These are phyloP conservation scores for Nakazawaea ambrosiae DNA, from an alignment of 805 yeast genomes.

Conservation along the genomic window DNA sequence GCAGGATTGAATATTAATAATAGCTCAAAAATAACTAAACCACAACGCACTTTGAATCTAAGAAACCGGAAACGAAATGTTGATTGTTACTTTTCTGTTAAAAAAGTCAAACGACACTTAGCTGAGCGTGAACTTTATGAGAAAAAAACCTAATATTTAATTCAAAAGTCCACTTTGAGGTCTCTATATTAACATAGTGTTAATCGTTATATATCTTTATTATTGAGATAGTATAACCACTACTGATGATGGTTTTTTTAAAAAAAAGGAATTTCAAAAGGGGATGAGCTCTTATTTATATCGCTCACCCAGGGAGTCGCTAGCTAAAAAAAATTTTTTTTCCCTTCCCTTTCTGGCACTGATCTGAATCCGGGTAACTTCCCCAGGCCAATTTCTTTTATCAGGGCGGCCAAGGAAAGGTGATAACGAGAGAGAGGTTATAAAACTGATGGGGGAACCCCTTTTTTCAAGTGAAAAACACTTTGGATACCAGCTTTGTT, in stretches of 20 bases:
- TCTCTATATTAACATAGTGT: constrained; percentile 33
- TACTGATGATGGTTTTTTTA: constrained; percentile 54
- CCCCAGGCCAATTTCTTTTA: too few relatives aligned
- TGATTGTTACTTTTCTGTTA: constrained; percentile 68
- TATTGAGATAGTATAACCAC: constrained; percentile 71
- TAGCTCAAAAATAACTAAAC: constrained; percentile 27
- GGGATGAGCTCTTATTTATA: constrained; percentile 26
- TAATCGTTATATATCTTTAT: constrained; percentile 51
- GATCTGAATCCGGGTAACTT: too few relatives aligned
- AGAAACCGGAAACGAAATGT: constrained; percentile 74
- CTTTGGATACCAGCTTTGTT: too few relatives aligned
- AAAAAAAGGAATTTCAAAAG: constrained; percentile 20
- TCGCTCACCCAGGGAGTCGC: neutral
- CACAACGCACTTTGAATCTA: constrained; percentile 40
- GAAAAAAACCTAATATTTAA: constrained; percentile 35
- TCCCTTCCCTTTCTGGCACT: neutral
- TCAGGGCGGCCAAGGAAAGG: too few relatives aligned
- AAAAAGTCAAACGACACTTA: constrained; percentile 65
- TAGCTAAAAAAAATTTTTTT: constrained; percentile 2
- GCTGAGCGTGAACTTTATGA: constrained; percentile 45
- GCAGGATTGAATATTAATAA: constrained; percentile 19
- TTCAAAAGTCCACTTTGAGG: constrained; percentile 29
- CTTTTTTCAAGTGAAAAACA: too few relatives aligned
- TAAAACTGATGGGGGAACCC: neutral
- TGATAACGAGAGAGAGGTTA: neutral